Percentiles rank a stretch among this genome's conserved stretches.
phyloP scores from a whole-genome alignment of 306 rosid genomes.

The Castanea mollissima region DNA sequence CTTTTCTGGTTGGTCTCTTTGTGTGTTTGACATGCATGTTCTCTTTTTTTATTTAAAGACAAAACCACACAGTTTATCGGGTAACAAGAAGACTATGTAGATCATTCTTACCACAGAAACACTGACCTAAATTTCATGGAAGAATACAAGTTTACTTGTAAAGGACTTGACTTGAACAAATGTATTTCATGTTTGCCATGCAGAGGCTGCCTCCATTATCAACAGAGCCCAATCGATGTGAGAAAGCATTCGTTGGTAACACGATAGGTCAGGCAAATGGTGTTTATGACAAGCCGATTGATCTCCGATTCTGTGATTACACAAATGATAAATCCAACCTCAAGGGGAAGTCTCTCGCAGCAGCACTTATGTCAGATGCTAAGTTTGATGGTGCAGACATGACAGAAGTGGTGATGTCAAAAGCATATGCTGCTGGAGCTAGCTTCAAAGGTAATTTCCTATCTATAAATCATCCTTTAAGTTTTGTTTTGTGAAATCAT shows the following conservation, averaged over 20 bases:
- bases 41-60: conserved; percentile 3
- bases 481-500: neutral
- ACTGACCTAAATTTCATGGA: conserved; percentile 4
- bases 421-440: conserved; percentile 87
- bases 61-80: neutral
- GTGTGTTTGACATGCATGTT: neutral
- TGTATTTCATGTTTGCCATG: conserved; percentile 23
- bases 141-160: conserved; percentile 6
- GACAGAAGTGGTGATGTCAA: conserved; percentile 95
- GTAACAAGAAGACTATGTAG: neutral
- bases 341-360: conserved; percentile 87
- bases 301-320: conserved; percentile 87
- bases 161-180: conserved; percentile 5
- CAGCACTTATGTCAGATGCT: conserved; percentile 95
- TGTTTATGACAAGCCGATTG: conserved; percentile 87
- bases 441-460: conserved; percentile 74
- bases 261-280: conserved; percentile 97
- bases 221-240: conserved; percentile 82
- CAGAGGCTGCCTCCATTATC: conserved; percentile 96
- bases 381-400: conserved; percentile 98
- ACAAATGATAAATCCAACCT: conserved; percentile 77
- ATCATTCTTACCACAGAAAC: conserved; percentile 9
- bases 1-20: neutral
- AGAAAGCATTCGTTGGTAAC: conserved; percentile 86
- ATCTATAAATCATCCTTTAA: neutral